Evolutionary conservation across 163 green algal species (phyloP).

Genomic region (Trebouxia gelatinosa): DNA sequence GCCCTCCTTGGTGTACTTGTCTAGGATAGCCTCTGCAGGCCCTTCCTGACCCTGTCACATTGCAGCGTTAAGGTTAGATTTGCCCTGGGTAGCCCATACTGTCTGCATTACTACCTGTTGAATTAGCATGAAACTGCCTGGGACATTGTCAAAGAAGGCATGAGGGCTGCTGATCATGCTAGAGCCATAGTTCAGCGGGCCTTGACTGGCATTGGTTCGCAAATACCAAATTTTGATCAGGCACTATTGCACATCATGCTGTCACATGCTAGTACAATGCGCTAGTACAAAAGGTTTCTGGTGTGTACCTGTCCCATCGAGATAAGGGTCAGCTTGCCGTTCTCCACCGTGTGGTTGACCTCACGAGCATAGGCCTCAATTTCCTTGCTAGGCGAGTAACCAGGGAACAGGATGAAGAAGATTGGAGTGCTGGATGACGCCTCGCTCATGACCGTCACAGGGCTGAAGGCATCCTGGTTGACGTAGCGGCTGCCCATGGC

Average conservation of each 20-base stretch:
- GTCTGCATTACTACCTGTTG: too few species aligned
- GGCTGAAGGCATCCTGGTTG: slow-evolving; percentile 74
- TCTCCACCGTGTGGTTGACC: slow-evolving; percentile 63
- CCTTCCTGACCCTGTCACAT: slow-evolving; percentile 84
- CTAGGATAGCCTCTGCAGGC: slow-evolving; percentile 75
- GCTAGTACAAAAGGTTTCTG: too few species aligned
- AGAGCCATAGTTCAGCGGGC: too few species aligned
- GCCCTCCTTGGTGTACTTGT: slow-evolving; percentile 83
- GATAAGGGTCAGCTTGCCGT: slow-evolving; percentile 79
- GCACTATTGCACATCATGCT: background rate
- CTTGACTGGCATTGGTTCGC: too few species aligned
- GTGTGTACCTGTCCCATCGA: slow-evolving; percentile 62
- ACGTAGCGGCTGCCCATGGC: slow-evolving; percentile 63
- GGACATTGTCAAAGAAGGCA: too few species aligned
- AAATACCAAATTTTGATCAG: background rate
- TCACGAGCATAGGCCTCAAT: slow-evolving; percentile 73
- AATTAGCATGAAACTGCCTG: too few species aligned
- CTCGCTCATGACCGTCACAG: slow-evolving; percentile 70
- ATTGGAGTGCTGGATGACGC: slow-evolving; percentile 70
- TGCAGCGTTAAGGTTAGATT: too few species aligned
- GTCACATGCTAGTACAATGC: background rate
- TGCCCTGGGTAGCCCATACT: too few species aligned
- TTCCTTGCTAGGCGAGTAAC: slow-evolving; percentile 83
- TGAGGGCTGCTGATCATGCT: too few species aligned
- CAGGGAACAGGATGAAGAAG: slow-evolving; percentile 93